Conservation (phyloP, 2,329 filamentous ascomycete species). For the Aspergillus neotritici region DNA sequence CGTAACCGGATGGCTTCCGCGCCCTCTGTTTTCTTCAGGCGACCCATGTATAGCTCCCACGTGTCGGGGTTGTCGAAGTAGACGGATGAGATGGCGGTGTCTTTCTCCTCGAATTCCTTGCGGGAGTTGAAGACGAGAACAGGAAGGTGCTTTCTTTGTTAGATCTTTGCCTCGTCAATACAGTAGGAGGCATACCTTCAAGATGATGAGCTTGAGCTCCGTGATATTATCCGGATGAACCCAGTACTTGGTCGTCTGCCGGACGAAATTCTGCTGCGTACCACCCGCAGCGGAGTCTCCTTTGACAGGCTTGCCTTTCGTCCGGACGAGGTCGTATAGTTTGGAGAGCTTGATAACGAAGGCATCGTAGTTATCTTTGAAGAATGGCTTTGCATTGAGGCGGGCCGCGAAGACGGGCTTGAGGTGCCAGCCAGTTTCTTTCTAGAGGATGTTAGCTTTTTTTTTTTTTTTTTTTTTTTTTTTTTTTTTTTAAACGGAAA, state of each 20-base stretch:
- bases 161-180: not conserved
- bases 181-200: conserved; percentile 56
- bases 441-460: conserved; percentile 47
- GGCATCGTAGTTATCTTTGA: conserved; percentile 97
- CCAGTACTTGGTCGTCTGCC: conserved; percentile 99
- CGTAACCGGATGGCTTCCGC: conserved; percentile 92
- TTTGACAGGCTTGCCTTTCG: conserved; percentile 83
- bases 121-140: conserved; percentile 95
- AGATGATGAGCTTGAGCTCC: conserved; percentile 92
- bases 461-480: too few species aligned
- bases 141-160: conserved; percentile 62
- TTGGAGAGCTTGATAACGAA: conserved; percentile 92
- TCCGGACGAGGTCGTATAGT: conserved; percentile 90
- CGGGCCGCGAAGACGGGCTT: conserved; percentile 93
- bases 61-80: conserved; percentile 95
- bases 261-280: conserved; percentile 88
- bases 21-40: conserved; percentile 94
- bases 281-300: conserved; percentile 90
- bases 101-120: conserved; percentile 88
- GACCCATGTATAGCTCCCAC: conserved; percentile 90
- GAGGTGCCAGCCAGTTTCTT: conserved; percentile 89
- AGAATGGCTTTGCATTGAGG: conserved; percentile 94
- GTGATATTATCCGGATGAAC: conserved; percentile 98
- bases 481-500: conserved; percentile 3
- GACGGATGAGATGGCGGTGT: conserved; percentile 94